Evolutionary conservation across 2,329 filamentous ascomycete genomes (phyloP).

Genomic region (Penicillium aurantiogriseum): DNA sequence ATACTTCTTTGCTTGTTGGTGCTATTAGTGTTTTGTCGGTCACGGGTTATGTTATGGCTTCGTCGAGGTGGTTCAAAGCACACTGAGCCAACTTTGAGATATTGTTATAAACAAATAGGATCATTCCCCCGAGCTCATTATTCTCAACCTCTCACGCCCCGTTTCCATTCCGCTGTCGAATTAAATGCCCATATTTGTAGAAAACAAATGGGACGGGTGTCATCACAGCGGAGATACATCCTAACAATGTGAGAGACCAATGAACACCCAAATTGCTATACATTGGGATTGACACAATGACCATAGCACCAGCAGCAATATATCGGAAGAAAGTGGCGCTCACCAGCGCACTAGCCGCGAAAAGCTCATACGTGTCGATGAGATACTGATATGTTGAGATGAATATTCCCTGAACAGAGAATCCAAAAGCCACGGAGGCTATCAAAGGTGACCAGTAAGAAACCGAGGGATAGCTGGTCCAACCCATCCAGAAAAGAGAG

Average conservation of each 20-base stretch:
- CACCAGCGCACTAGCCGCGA: neutral
- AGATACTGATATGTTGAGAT: neutral
- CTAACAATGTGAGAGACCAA: neutral
- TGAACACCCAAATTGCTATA: neutral
- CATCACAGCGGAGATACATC: neutral
- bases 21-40: slow-evolving; percentile 68
- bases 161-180: neutral
- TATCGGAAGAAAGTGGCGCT: neutral
- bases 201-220: neutral
- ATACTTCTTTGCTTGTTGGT: slow-evolving; percentile 60
- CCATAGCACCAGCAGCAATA: neutral
- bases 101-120: neutral
- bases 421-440: neutral
- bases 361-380: neutral
- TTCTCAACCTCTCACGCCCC: neutral
- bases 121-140: neutral
- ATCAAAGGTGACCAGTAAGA: neutral
- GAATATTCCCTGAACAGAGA: neutral
- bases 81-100: neutral
- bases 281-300: neutral
- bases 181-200: neutral
- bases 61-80: slow-evolving; percentile 1
- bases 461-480: neutral
- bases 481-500: neutral
- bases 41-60: slow-evolving; percentile 15